These are phyloP conservation scores for Marasmius tenuissimus DNA, from an alignment of 1,284 basidiomycete genomes.

Conservation along the genomic window DNA sequence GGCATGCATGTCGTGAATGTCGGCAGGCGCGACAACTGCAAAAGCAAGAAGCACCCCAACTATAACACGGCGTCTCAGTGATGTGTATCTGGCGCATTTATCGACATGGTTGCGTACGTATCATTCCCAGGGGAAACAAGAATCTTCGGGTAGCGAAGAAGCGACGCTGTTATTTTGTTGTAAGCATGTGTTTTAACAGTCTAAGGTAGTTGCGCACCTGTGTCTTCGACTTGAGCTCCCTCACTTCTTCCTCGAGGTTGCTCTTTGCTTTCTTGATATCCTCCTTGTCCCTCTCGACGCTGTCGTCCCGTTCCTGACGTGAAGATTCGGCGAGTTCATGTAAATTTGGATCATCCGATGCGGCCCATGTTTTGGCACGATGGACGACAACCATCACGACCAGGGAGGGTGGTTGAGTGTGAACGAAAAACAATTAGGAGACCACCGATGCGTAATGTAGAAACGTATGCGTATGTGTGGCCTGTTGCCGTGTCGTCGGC, in stretches of 20 bases:
- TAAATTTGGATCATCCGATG: slow-evolving; percentile 17
- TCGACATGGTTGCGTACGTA: slow-evolving; percentile 25
- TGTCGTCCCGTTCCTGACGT: not conserved
- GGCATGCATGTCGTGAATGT: slow-evolving; percentile 57
- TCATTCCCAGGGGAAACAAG: slow-evolving; percentile 36
- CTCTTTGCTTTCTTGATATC: slow-evolving; percentile 10
- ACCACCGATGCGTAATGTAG: too few species aligned
- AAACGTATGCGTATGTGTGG: too few species aligned
- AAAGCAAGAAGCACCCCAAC: slow-evolving; percentile 67
- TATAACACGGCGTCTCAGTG: slow-evolving; percentile 24
- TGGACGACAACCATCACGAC: slow-evolving; percentile 23
- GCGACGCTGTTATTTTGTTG: slow-evolving; percentile 10
- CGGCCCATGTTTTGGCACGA: slow-evolving; percentile 24
- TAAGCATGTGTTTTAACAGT: not conserved
- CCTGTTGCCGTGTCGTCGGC: too few species aligned
- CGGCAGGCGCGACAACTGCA: slow-evolving; percentile 57
- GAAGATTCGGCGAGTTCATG: slow-evolving; percentile 1
- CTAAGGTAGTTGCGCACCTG: slow-evolving; percentile 3
- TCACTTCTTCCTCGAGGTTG: slow-evolving; percentile 9
- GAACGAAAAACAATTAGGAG: not conserved
- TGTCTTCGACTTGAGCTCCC: slow-evolving; percentile 15
- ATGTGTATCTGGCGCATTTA: slow-evolving; percentile 3
- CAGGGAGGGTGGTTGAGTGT: not conserved
- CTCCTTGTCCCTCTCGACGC: not conserved
- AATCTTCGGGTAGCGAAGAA: slow-evolving; percentile 31